These are phyloP conservation scores for Tetrapisispora nanseiensis DNA, from an alignment of 805 yeast genomes.

Conservation along the genomic window DNA sequence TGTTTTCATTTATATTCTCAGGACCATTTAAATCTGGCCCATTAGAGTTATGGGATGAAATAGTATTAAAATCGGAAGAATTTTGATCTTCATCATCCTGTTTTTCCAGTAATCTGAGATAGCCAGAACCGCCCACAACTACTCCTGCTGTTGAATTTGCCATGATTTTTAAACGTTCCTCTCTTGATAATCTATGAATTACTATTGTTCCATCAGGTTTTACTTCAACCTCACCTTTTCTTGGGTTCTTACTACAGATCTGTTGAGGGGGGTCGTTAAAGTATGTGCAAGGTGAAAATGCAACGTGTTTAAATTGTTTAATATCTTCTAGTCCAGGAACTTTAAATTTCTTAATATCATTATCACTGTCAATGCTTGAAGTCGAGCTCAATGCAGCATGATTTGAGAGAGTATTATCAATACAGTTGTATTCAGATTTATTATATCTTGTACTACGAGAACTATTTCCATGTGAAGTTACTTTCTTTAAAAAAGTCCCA, in stretches of 20 bases:
- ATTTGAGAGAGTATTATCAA: not conserved
- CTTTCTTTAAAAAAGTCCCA: constrained; percentile 28
- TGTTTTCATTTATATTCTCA: constrained; percentile 2
- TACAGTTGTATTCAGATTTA: not conserved
- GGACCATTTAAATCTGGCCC: not conserved
- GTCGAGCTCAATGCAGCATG: not conserved
- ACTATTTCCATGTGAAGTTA: constrained; percentile 20
- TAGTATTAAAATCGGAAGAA: too few species aligned
- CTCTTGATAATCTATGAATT: constrained; percentile 47
- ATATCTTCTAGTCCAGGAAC: constrained; percentile 36
- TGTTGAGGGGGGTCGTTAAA: constrained; percentile 84
- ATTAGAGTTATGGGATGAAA: too few species aligned
- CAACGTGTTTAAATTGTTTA: constrained; percentile 48
- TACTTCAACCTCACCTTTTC: constrained; percentile 72
- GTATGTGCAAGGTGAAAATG: constrained; percentile 69
- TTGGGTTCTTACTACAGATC: constrained; percentile 70
- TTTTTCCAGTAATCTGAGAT: constrained; percentile 26
- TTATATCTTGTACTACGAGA: not conserved
- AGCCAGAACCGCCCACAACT: constrained; percentile 73
- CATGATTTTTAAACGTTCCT: constrained; percentile 39
- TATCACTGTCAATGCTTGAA: not conserved
- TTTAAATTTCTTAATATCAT: not conserved
- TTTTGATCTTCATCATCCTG: constrained; percentile 1
- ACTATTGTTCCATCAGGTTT: constrained; percentile 42
- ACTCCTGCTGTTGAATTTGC: constrained; percentile 50